Conservation (phyloP, 164 flowering plant genomes). For the Magnolia sinica region DNA sequence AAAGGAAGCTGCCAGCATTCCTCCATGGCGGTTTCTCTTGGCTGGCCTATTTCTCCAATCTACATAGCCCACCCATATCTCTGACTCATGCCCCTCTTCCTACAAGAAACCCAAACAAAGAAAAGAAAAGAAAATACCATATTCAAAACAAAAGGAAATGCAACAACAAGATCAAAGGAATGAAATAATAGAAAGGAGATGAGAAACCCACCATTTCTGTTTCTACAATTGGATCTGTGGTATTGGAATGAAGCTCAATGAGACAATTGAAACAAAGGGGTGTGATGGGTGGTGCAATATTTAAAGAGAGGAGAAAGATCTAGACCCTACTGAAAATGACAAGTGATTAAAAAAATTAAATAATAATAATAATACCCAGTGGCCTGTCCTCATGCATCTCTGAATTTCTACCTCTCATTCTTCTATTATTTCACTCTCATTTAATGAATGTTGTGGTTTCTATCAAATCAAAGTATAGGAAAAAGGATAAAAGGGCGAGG, state of each 20-base stretch:
- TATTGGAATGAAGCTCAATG: conserved; percentile 14
- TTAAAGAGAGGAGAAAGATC: conserved; percentile 28
- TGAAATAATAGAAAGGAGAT: not conserved
- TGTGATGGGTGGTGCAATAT: conserved; percentile 23
- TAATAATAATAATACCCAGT: not conserved
- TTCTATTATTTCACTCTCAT: not conserved
- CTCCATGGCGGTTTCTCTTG: conserved; percentile 66
- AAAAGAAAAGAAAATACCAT: not conserved
- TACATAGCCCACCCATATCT: conserved; percentile 61
- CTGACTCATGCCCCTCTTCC: conserved; percentile 37
- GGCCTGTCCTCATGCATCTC: not conserved
- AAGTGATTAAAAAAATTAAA: not conserved
- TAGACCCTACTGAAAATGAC: conserved; percentile 30
- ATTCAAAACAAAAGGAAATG: not conserved
- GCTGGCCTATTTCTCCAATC: conserved; percentile 76
- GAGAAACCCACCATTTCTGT: conserved; percentile 42
- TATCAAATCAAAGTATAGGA: conserved; percentile 1
- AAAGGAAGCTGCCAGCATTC: conserved; percentile 72
- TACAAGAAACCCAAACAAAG: conserved; percentile 12
- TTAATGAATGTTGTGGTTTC: not conserved
- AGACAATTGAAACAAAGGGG: conserved; percentile 16
- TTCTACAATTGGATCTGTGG: conserved; percentile 14
- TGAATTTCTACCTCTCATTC: not conserved
- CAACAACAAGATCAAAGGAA: not conserved
- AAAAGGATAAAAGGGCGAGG: not conserved